Conservation (phyloP, 345 rosid genomes). For the Eucalyptus guilfoylei region DNA sequence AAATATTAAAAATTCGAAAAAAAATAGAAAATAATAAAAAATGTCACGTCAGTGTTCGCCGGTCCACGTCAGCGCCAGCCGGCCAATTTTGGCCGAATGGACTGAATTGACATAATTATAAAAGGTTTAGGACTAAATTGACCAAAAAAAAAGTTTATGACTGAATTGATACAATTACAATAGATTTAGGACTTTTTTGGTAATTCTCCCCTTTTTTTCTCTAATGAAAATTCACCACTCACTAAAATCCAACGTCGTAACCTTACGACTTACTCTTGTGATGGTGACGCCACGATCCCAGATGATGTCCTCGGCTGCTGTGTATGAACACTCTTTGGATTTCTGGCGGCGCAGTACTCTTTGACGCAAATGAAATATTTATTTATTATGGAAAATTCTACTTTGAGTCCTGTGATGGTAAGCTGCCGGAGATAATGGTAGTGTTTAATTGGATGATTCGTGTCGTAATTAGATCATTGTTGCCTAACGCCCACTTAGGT, state of each 20-base stretch:
- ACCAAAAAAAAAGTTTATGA: too few species aligned
- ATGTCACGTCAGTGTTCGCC: too few species aligned
- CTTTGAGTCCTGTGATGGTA: not conserved
- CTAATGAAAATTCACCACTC: not conserved
- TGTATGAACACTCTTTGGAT: not conserved
- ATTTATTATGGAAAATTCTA: not conserved
- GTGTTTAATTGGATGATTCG: not conserved
- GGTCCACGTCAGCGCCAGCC: too few species aligned
- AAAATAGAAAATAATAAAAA: too few species aligned
- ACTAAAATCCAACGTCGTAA: not conserved
- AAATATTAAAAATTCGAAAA: too few species aligned
- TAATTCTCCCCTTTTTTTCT: not conserved
- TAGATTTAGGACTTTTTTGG: too few species aligned
- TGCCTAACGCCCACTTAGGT: not conserved
- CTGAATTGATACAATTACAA: too few species aligned
- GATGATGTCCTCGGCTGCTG: not conserved
- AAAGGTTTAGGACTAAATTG: too few species aligned
- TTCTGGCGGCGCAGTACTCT: not conserved
- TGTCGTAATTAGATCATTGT: not conserved
- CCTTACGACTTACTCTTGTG: not conserved
- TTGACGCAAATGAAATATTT: not conserved
- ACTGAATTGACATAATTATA: too few species aligned
- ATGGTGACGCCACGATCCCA: not conserved
- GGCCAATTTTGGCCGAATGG: too few species aligned
- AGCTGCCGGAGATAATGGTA: not conserved